Percentiles rank a stretch among this genome's conserved stretches.
Conservation (phyloP, 345 rosid species). For the Pugionium dolabratum region DNA sequence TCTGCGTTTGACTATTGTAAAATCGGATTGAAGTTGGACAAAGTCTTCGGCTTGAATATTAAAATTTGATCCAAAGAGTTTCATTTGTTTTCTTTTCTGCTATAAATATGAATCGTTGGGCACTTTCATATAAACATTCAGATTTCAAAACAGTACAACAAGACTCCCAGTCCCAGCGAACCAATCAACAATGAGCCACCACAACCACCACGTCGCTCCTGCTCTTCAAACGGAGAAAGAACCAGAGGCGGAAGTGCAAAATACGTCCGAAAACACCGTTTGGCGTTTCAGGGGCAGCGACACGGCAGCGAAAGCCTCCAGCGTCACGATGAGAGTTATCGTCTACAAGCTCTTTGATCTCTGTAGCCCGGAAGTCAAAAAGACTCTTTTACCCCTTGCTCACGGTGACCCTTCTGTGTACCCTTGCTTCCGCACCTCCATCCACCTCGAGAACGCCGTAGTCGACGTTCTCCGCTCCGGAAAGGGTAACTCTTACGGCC, state of each 20-base stretch:
- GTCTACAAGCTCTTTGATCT: slow-evolving; percentile 36
- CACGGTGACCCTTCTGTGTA: slow-evolving; percentile 70
- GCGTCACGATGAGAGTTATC: slow-evolving; percentile 40
- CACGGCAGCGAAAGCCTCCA: slow-evolving; percentile 33
- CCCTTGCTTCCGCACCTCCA: slow-evolving; percentile 49
- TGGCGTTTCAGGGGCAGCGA: slow-evolving; percentile 40
- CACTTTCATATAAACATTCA: no score
- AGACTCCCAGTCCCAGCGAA: no score
- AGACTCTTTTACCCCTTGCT: slow-evolving; percentile 48
- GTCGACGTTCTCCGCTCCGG: slow-evolving; percentile 52
- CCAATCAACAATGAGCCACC: slow-evolving; percentile 18
- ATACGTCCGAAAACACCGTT: slow-evolving; percentile 8
- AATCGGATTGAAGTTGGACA: no score
- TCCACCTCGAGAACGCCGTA: slow-evolving; percentile 54
- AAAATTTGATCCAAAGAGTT: no score
- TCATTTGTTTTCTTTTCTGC: no score
- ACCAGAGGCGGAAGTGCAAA: neutral
- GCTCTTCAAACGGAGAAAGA: slow-evolving; percentile 18
- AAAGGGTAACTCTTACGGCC: slow-evolving; percentile 50
- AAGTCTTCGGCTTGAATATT: no score
- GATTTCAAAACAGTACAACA: no score
- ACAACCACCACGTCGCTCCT: slow-evolving; percentile 24
- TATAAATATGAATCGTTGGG: no score
- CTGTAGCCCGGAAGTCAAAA: slow-evolving; percentile 40
- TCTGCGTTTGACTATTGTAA: no score